Evolutionary conservation across 1,284 basidiomycete species (phyloP).

Genomic region (Sporisorium exsertum): DNA sequence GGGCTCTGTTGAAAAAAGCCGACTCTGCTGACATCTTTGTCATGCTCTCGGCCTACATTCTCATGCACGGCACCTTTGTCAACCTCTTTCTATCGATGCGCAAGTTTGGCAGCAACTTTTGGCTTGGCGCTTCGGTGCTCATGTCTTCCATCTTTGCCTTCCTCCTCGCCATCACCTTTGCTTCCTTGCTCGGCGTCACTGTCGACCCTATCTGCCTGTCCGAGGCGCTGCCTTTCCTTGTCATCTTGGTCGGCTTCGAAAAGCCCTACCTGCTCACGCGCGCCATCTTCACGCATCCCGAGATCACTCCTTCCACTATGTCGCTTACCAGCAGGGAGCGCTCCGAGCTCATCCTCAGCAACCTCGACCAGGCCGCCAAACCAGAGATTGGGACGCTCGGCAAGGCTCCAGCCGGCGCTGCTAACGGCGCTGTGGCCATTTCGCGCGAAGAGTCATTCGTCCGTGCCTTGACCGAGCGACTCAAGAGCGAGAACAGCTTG

Average conservation of each 20-base stretch:
- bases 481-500: conserved; percentile 68
- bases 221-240: conserved; percentile 95
- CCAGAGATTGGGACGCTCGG: conserved; percentile 38
- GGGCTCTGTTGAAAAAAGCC: conserved; percentile 75
- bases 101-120: conserved; percentile 66
- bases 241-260: conserved; percentile 97
- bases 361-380: conserved; percentile 43
- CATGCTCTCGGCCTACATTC: conserved; percentile 91
- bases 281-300: conserved; percentile 88
- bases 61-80: conserved; percentile 96
- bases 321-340: conserved; percentile 23
- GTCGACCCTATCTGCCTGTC: conserved; percentile 93
- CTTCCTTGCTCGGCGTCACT: conserved; percentile 83
- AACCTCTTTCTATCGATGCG: conserved; percentile 72
- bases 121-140: conserved; percentile 80
- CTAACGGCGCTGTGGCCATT: conserved; percentile 33
- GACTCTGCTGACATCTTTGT: conserved; percentile 95
- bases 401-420: conserved; percentile 29
- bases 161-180: conserved; percentile 85
- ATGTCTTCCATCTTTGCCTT: conserved; percentile 88
- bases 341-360: conserved; percentile 49
- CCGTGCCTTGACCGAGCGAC: conserved; percentile 68
- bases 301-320: conserved; percentile 72
- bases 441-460: conserved; percentile 62
- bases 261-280: conserved; percentile 92